A percentile compares a stretch with the other conserved stretches of the same genome.
phyloP scores from a whole-genome alignment of 179 eudicot species.

The Spergularia azorica region DNA sequence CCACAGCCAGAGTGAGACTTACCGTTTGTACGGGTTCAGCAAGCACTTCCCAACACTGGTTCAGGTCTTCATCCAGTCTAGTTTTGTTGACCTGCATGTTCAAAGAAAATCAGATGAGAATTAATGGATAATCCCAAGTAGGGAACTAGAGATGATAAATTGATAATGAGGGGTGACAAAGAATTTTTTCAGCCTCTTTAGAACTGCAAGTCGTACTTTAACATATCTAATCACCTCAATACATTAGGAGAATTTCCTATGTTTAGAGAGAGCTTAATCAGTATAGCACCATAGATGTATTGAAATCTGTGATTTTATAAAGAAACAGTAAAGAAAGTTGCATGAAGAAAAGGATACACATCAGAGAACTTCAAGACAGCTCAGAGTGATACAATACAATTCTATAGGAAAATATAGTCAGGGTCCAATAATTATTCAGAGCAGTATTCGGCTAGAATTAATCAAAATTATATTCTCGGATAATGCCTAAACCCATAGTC shows the following conservation, averaged over 20 bases:
- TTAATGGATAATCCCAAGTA: too few relatives aligned
- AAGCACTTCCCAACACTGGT: slow-evolving; percentile 94
- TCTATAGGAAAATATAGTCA: neutral
- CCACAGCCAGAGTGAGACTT: slow-evolving; percentile 28
- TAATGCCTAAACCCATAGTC: too few relatives aligned
- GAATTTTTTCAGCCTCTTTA: neutral
- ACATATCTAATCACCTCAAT: neutral
- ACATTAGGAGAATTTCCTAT: neutral
- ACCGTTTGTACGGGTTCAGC: slow-evolving; percentile 99
- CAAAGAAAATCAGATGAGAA: neutral
- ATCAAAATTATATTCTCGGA: too few relatives aligned
- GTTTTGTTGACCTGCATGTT: slow-evolving; percentile 74
- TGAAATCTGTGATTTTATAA: neutral
- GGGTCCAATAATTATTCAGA: too few relatives aligned
- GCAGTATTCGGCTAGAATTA: too few relatives aligned
- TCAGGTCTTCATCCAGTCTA: slow-evolving; percentile 68
- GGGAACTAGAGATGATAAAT: neutral
- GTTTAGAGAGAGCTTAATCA: neutral
- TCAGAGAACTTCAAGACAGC: too few relatives aligned
- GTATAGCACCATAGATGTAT: neutral
- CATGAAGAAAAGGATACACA: neutral
- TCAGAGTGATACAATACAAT: neutral
- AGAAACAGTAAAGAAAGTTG: neutral
- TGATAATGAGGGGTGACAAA: neutral
- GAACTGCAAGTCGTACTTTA: too few relatives aligned